phyloP scores from a whole-genome alignment of 192 early-diverging fungal species.

The Coemansia sp. region DNA sequence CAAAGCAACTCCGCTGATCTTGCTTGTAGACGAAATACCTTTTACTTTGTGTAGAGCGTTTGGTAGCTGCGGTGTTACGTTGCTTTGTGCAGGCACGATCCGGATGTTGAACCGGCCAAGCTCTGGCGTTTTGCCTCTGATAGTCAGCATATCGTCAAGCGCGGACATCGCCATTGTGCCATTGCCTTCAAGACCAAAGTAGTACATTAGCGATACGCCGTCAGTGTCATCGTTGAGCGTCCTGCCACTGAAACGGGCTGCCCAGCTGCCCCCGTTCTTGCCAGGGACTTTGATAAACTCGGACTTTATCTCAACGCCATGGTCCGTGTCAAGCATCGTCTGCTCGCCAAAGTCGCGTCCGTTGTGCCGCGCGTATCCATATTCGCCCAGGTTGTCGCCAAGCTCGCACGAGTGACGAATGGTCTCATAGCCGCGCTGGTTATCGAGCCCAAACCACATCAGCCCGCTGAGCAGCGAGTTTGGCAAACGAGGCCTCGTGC shows the following conservation, averaged over 20 bases:
- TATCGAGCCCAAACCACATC: conserved; percentile 85
- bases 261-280: conserved; percentile 60
- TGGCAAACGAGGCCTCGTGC: conserved; percentile 73
- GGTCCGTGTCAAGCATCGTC: conserved; percentile 31
- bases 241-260: conserved; percentile 62
- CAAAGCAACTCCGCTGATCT: conserved; percentile 24
- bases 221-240: conserved; percentile 47
- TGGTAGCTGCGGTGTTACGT: conserved; percentile 23
- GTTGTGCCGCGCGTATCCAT: conserved; percentile 87
- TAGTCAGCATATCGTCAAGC: conserved; percentile 27
- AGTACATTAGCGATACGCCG: conserved; percentile 69
- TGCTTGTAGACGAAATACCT: conserved; percentile 4
- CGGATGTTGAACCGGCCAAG: conserved; percentile 68
- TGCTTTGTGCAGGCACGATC: conserved; percentile 28
- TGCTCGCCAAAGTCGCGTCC: conserved; percentile 81
- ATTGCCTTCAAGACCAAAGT: conserved; percentile 74
- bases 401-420: conserved; percentile 94
- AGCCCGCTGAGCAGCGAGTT: conserved; percentile 83
- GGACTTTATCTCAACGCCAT: conserved; percentile 29
- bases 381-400: conserved; percentile 72
- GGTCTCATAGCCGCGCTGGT: conserved; percentile 57
- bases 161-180: conserved; percentile 58
- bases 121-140: conserved; percentile 63
- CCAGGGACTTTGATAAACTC: conserved; percentile 42
- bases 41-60: conserved; percentile 4